Evolutionary conservation across 2,329 filamentous ascomycete genomes (phyloP), one percentile per base, ranked within the genome.

Genomic region (Beauveria medogensis): DNA sequence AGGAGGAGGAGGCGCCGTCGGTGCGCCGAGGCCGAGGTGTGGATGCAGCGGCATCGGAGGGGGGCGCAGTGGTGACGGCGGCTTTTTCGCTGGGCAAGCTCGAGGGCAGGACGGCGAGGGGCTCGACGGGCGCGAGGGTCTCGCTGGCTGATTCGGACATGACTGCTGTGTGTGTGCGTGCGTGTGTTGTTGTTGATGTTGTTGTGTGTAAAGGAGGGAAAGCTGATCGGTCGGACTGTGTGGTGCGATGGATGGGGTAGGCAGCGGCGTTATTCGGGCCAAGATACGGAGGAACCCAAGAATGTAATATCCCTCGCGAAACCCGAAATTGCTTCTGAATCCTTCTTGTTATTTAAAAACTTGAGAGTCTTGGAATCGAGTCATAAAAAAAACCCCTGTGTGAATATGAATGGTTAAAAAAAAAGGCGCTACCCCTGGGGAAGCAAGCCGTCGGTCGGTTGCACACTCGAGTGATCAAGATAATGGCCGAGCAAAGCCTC

Each of bases 91-190:
- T 47, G 50, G 61, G 44, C n/a, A 53, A 52, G 60, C 46, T 62
- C 4, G 65, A 62, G 46, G 64, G 64, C 26, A 65, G 63, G 10
- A 64, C 54, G 50, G 63, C 46, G 56, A 60, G 28, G 28, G 62
- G 40, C 48, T 47, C 41, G 53, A 59, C 64, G 61, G 55, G 30
- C 22, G 41, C 50, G 26, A 26, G 30, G 24, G 28, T 34, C 5
- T 52, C 48, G 24, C 46, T 48, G 58, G 30, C 28, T 40, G 59
- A 24, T 55, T 54, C 58, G 3, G 58, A 40, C 58, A 60, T 60
- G 18, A 12, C 28, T 28, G 26, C 44, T 48, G 7, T 30, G 18
- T 6, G 34, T 5, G 34, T 6, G 16, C 3, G 30, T 18, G 44
- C 5, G 20, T 51, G 37, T 47, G 20, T 30, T 50, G 47, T 20